These are phyloP conservation scores for Barbatosphaeria neglecta DNA, from an alignment of 495 filamentous ascomycete genomes.

Conservation along the genomic window DNA sequence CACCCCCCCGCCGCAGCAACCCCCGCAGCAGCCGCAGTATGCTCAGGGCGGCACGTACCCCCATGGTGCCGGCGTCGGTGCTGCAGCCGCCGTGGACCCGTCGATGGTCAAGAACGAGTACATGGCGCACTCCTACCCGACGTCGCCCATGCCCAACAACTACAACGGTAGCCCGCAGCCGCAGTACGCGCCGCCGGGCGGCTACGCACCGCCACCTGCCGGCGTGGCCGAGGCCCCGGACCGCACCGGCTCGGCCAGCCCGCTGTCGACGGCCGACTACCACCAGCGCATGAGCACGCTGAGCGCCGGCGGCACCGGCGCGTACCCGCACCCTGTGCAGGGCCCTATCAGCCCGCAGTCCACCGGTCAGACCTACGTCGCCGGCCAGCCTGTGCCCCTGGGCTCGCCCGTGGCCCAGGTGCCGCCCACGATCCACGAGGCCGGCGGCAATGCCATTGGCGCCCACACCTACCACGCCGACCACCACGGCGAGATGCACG, in stretches of 20 bases:
- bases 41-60: not conserved
- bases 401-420: slow-evolving; percentile 2
- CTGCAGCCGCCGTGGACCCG: not conserved
- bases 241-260: slow-evolving; percentile 16
- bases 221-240: slow-evolving; percentile 7
- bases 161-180: not conserved
- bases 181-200: not conserved
- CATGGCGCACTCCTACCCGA: slow-evolving; percentile 1
- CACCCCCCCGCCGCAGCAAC: not conserved
- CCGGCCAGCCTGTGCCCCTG: not conserved
- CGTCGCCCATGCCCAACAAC: slow-evolving; percentile 6
- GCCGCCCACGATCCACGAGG: slow-evolving; percentile 17
- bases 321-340: slow-evolving; percentile 1
- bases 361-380: slow-evolving; percentile 6
- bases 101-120: not conserved
- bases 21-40: not conserved
- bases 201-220: no score
- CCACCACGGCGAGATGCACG: slow-evolving; percentile 18
- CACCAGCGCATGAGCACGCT: slow-evolving; percentile 6
- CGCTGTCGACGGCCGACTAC: slow-evolving; percentile 11
- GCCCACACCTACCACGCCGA: slow-evolving; percentile 16
- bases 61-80: not conserved
- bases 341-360: slow-evolving; percentile 13
- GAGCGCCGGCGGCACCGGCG: not conserved
- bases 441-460: slow-evolving; percentile 18